Base-by-base conservation (phyloP, 148 eudicot genomes). In the Selenicereus undatus region DNA sequence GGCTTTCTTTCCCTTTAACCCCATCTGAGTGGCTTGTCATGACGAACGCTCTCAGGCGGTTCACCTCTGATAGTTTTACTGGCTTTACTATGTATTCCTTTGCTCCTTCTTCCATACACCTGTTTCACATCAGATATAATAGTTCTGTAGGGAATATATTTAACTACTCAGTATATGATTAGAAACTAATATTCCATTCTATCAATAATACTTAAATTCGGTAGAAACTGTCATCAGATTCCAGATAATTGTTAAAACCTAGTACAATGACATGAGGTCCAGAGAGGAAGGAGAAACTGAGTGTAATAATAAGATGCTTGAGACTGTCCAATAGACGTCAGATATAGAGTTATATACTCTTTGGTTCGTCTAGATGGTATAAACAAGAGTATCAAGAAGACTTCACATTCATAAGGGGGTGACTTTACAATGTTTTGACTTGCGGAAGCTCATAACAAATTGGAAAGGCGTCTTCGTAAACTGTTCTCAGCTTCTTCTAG, bases 101-200 rank as follows among this genome's bases (percentile, higher is more conserved):
- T 24, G 97, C 97, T 79, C 97, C 97, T 82, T 85, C 92, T 75
- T 93, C 97, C 83, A 93, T 83, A 80, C 97, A 93, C 82, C 97
- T 93, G 76, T 27, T 26, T 66, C 11, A 66, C 18, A 26, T 27
- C 14, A 26, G 16, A 26, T 13, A 66, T 26, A 64, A 20, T 64
- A 64, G 69, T 64, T 64, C 43, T 64, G 69, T 64, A 66, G 27
- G 32, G 32, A 66, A 62, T 62, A 22, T 62, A 22, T 62, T 62
- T 10, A 32, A 10, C 52, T 1, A n/a, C 68, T 62, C 12, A 3
- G 24, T 8, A 62, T 21, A 62, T 62, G 68, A 62, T n/a, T n/a
- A 62, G 68, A 60, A 24, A 32, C 18, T 83, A 62, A 80, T 80
- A 76, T 84, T 54, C 78, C 65, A 24, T 56, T 45, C 42, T 74